Evolutionary conservation across 352 stramenopile species (phyloP).

Genomic region (Phytophthora syringae): DNA sequence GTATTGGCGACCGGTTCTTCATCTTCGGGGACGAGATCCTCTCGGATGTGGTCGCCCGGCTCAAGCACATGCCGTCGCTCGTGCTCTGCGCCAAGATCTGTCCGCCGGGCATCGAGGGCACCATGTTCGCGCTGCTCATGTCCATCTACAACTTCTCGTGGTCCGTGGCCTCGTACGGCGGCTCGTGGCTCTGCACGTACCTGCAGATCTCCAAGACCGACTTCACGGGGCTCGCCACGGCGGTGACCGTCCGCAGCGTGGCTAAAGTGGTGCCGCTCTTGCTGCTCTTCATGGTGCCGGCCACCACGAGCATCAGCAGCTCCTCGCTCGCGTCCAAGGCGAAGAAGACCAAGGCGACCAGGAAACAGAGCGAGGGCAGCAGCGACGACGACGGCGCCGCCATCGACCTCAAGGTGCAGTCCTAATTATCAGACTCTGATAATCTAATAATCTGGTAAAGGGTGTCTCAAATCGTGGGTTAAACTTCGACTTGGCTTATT

Average conservation of each 20-base stretch:
- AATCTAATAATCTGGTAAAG: too few relatives aligned
- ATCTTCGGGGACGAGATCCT: slow-evolving; percentile 87
- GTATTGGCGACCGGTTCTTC: slow-evolving; percentile 75
- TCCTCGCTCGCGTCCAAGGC: slow-evolving; percentile 43
- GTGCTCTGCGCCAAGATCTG: slow-evolving; percentile 97
- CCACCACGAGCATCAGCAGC: slow-evolving; percentile 72
- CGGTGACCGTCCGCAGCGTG: slow-evolving; percentile 62
- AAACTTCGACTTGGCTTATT: too few relatives aligned
- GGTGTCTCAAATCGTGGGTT: not conserved
- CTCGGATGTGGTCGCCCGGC: slow-evolving; percentile 76
- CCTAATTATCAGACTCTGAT: too few relatives aligned
- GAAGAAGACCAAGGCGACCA: slow-evolving; percentile 25
- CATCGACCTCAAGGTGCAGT: slow-evolving; percentile 44
- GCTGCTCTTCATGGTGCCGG: slow-evolving; percentile 79
- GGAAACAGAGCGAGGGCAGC: slow-evolving; percentile 36
- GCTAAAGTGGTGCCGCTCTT: slow-evolving; percentile 75
- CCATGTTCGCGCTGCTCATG: slow-evolving; percentile 94
- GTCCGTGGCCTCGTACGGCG: slow-evolving; percentile 77
- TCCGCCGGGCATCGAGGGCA: slow-evolving; percentile 95
- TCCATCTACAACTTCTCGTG: slow-evolving; percentile 89
- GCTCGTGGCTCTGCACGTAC: slow-evolving; percentile 80
- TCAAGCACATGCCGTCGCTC: slow-evolving; percentile 94
- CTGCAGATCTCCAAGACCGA: slow-evolving; percentile 79
- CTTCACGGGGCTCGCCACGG: slow-evolving; percentile 63
- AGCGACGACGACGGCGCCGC: slow-evolving; percentile 26